Base-by-base conservation (phyloP, 495 filamentous ascomycete species). In the Neurospora sp. region DNA sequence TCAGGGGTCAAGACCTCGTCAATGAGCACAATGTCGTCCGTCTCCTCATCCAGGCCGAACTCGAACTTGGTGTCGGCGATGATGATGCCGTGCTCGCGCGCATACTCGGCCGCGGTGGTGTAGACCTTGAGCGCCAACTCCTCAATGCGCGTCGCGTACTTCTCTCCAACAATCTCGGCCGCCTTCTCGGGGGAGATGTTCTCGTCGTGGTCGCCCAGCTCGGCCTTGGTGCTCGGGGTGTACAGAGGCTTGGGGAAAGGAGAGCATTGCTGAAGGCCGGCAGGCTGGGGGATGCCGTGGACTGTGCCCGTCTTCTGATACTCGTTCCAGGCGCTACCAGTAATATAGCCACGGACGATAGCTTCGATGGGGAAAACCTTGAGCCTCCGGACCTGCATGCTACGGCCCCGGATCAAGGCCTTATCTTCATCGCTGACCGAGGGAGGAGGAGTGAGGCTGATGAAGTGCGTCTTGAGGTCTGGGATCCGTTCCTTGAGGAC, bases 1-100 rank as follows among this genome's bases (percentile, higher is more conserved):
- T 96, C 93, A 20, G 90, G 82, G 39, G 95, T 98, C 54, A 98
- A 84, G 18, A 97, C 94, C 82, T 99, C 96, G 79, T 99, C 96
- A 6, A 96, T 89, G 20, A 98, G 85, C 20, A 97, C 91, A 7
- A 99, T 87, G 77, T 93, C 90, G 73, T 92, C 87, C 0, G 89
- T 90, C 74, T 87, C 88, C 76, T 89, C 85, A 77, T 97, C 93
- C 23, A 96, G 83, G 85, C 92, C 85, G 75, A 89, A 84, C 79
- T 86, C 85, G 72, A 86, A 86, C 80, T 86, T 86, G 72, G 84
- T 86, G 70, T 86, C 86, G 16, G 94, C 95, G 71, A 98, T 94
- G 76, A 98, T 94, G 73, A 99, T 94, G 6, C 96, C 95, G 10
- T 90, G 87, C 75, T 90, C 87, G 14, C 85, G 84, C 4, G 95